Evolutionary conservation across 1,284 basidiomycete genomes (phyloP), one percentile per base, ranked within the genome.

Genomic region (Ustanciosporium gigantosporum): DNA sequence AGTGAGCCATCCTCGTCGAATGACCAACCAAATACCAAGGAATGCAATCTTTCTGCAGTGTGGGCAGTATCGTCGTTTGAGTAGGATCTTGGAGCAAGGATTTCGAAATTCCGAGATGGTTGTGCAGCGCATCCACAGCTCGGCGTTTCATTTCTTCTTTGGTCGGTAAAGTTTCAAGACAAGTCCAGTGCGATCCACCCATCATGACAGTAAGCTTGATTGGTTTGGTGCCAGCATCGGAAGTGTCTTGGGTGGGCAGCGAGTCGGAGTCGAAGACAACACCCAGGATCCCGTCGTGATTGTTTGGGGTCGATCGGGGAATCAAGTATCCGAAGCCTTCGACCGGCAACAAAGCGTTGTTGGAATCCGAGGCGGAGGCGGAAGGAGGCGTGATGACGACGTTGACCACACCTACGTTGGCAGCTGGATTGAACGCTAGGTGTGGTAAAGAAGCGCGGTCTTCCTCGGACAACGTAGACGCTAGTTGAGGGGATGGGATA

Each of bases 321-420:
- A 95, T 84, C 62, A 98, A 86, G 80, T 94, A 97, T 2, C 94
- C 94, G 78, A 97, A 97, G 0, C 93, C 94, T 13, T 83, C 27
- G 72, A 82, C 92, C 86, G 74, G 90, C 3, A 74, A 80, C 70
- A 91, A 79, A 1, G 53, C 22, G 79, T 89, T 88, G 66, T 89
- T 76, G 39, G 90, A 84, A 31, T 84, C 82, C 57, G 91, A 85
- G 36, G 86, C 83, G 38, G 88, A 83, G 58, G 82, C 78, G 7
- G 90, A 15, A 82, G 34, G 32, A 2, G 51, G 53, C 0, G 66
- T 51, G 16, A 77, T 64, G 21, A 62, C 66, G 19, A 77, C 32
- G 42, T 75, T 73, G 36, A 77, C 60, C 17, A 77, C 73, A 14
- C 55, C 71, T 2, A 77, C 60, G 23, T 67, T 68, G 2, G 71